A percentile compares a stretch with the other conserved stretches of the same genome.
These are phyloP conservation scores for Dryadomyces quercus-mongolicae DNA, from an alignment of 2,329 filamentous ascomycete genomes.

Conservation along the genomic window DNA sequence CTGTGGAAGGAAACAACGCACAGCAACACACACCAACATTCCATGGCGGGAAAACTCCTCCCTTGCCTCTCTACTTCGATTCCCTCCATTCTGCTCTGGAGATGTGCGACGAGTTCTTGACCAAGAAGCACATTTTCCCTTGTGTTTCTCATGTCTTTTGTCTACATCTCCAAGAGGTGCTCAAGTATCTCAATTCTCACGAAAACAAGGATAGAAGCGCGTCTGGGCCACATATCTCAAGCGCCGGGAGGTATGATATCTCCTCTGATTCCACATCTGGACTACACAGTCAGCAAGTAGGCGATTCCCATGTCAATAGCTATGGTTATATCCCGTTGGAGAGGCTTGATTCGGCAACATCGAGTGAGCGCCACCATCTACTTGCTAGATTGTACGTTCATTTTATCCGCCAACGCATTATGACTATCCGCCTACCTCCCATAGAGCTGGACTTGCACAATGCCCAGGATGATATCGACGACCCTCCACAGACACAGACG, in stretches of 20 bases:
- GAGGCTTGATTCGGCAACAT: slow-evolving; percentile 31
- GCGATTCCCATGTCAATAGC: not conserved
- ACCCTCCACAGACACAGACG: too few species aligned
- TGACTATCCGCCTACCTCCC: not conserved
- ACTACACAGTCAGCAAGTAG: not conserved
- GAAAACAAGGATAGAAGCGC: not conserved
- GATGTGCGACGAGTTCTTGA: slow-evolving; percentile 27
- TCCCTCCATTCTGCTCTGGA: slow-evolving; percentile 28
- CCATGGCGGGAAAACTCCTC: not conserved
- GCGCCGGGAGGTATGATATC: slow-evolving; percentile 4
- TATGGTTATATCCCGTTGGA: slow-evolving; percentile 20
- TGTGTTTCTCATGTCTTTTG: slow-evolving; percentile 33
- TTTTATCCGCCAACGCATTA: slow-evolving; percentile 19
- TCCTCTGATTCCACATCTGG: not conserved
- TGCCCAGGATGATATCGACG: not conserved
- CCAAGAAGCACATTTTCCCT: slow-evolving; percentile 15
- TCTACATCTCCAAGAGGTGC: slow-evolving; percentile 35
- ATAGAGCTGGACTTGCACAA: not conserved
- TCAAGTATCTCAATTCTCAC: slow-evolving; percentile 29
- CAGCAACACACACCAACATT: too few species aligned
- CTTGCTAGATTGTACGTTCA: slow-evolving; percentile 42
- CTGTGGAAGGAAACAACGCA: not conserved
- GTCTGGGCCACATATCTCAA: slow-evolving; percentile 11
- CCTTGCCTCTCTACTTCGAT: not conserved
- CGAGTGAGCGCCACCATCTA: slow-evolving; percentile 33